Conservation (phyloP, 176 grass and related monocot species). For the Canna indica region DNA sequence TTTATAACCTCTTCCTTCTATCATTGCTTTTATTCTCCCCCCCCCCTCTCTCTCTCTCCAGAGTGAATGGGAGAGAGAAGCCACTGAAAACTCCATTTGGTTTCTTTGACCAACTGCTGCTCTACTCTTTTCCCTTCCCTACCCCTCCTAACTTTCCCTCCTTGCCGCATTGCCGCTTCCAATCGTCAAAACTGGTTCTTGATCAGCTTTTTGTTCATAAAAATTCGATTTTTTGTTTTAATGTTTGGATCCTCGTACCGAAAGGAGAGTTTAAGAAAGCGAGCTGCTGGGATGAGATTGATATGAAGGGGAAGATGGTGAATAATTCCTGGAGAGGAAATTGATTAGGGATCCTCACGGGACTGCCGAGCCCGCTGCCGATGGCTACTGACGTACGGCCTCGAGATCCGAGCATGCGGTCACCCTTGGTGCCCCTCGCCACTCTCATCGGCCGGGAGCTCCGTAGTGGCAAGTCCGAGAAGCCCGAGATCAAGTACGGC, state of each 20-base stretch:
- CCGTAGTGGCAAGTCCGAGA: conserved; percentile 59
- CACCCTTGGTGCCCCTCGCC: not conserved
- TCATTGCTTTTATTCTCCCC: too few relatives aligned
- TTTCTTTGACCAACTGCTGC: too few relatives aligned
- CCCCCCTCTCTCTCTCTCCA: too few relatives aligned
- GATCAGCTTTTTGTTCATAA: not conserved
- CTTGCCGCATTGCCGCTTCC: not conserved
- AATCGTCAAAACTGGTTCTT: not conserved
- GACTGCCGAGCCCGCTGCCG: not conserved
- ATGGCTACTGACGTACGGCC: conserved; percentile 8
- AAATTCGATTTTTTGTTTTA: not conserved
- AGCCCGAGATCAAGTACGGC: conserved; percentile 55
- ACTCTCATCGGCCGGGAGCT: conserved; percentile 28
- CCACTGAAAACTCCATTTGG: too few relatives aligned
- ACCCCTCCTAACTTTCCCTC: too few relatives aligned
- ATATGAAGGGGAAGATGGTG: not conserved
- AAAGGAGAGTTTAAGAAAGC: not conserved
- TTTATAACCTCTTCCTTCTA: too few relatives aligned
- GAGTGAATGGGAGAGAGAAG: too few relatives aligned
- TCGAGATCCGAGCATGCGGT: not conserved
- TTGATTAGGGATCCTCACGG: not conserved
- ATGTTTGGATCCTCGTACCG: not conserved
- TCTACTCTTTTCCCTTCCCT: too few relatives aligned
- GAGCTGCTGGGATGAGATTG: not conserved
- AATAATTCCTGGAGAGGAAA: not conserved